A percentile compares a stretch with the other conserved stretches of the same genome.
These are phyloP conservation scores for Leccinum obscurum DNA, from an alignment of 768 basidiomycete genomes.

Conservation along the genomic window DNA sequence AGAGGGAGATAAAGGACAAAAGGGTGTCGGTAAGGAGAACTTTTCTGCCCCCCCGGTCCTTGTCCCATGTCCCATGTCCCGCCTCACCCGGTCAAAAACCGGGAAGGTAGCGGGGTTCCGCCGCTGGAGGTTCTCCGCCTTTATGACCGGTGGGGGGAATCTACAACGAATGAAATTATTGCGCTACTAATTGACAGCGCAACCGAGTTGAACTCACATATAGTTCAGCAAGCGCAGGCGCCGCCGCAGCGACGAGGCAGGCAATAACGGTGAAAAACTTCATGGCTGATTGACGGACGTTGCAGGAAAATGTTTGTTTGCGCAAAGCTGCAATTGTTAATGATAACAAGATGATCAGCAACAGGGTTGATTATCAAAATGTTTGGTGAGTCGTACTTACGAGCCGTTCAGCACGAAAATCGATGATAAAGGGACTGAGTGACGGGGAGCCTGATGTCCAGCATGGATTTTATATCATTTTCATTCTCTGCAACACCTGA, in stretches of 20 bases:
- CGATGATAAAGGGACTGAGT: not conserved
- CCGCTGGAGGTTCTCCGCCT: no score
- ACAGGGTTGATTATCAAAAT: not conserved
- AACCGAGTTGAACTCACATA: not conserved
- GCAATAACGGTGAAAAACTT: not conserved
- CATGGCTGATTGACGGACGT: not conserved
- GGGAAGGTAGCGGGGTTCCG: no score
- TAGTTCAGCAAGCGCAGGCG: not conserved
- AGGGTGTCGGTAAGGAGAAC: no score
- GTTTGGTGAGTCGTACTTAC: not conserved
- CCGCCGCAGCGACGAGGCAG: not conserved
- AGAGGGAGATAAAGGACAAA: no score
- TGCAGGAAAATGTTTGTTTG: not conserved
- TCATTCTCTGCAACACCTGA: not conserved
- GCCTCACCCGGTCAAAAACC: no score
- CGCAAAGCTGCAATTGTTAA: not conserved
- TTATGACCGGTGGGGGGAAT: no score
- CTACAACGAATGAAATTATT: not conserved
- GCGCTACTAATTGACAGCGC: not conserved
- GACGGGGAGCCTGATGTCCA: not conserved
- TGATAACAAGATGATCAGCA: not conserved
- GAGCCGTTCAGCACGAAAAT: not conserved
- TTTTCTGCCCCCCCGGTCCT: no score
- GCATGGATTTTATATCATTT: not conserved
- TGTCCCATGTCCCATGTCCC: no score